These are phyloP conservation scores for Sarocladiaceae sp. DNA, from an alignment of 2,329 filamentous ascomycete genomes.

Conservation along the genomic window DNA sequence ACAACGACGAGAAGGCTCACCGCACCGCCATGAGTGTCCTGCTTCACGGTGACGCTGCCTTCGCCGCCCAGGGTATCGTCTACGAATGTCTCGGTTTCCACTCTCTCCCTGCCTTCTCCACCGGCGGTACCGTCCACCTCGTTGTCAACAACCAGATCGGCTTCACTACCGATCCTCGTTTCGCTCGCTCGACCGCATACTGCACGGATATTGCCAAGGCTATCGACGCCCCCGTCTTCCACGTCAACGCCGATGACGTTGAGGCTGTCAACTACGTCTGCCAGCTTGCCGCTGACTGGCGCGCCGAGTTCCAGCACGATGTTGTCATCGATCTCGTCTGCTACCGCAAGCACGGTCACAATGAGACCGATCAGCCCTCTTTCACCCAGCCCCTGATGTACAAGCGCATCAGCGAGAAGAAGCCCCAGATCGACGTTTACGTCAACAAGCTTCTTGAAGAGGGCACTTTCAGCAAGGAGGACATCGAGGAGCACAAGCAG, in stretches of 20 bases:
- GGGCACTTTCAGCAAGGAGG: constrained; percentile 93
- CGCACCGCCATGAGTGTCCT: constrained; percentile 91
- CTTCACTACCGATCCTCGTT: constrained; percentile 97
- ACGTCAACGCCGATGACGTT: constrained; percentile 97
- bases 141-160: constrained; percentile 99
- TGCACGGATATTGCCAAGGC: constrained; percentile 99
- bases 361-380: constrained; percentile 98
- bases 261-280: constrained; percentile 98
- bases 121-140: constrained; percentile 93
- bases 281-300: constrained; percentile 95
- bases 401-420: constrained; percentile 87
- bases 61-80: constrained; percentile 93
- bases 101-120: constrained; percentile 91
- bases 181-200: constrained; percentile 95
- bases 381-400: constrained; percentile 99
- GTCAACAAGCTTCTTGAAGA: constrained; percentile 86
- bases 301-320: constrained; percentile 96
- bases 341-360: constrained; percentile 98
- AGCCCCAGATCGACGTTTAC: constrained; percentile 85
- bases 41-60: constrained; percentile 94
- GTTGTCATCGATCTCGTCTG: constrained; percentile 98
- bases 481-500: constrained; percentile 98
- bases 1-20: constrained; percentile 89
- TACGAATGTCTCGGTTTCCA: constrained; percentile 99
- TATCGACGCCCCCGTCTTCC: constrained; percentile 97